Evolutionary conservation across 1,284 basidiomycete species (phyloP).

Genomic region (Tremellales sp.): DNA sequence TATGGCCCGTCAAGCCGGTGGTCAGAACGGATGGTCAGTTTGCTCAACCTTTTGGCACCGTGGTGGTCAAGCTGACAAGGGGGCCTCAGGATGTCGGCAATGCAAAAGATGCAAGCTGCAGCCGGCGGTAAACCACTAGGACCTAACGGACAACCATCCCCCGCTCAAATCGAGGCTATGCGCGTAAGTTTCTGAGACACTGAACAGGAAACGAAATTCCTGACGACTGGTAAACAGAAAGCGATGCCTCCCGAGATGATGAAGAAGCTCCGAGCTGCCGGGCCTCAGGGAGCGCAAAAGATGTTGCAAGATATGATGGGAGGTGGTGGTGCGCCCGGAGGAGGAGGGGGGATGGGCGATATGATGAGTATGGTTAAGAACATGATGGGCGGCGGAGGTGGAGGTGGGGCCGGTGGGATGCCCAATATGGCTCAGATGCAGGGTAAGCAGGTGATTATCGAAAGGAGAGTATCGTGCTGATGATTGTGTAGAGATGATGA

Average conservation of each 20-base stretch:
- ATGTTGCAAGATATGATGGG: slow-evolving; percentile 97
- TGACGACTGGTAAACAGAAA: slow-evolving; percentile 60
- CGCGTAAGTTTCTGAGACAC: slow-evolving; percentile 56
- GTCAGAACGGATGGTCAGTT: slow-evolving; percentile 82
- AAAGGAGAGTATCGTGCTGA: slow-evolving; percentile 5
- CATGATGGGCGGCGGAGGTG: slow-evolving; percentile 47
- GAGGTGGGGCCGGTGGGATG: slow-evolving; percentile 40
- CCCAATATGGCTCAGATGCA: slow-evolving; percentile 51
- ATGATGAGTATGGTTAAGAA: slow-evolving; percentile 57
- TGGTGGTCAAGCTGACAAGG: slow-evolving; percentile 1
- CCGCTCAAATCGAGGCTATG: slow-evolving; percentile 88
- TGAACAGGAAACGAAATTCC: background rate
- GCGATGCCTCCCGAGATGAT: slow-evolving; percentile 85
- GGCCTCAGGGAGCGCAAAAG: slow-evolving; percentile 78
- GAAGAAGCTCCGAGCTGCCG: slow-evolving; percentile 70
- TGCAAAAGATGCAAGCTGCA: slow-evolving; percentile 85
- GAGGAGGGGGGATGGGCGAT: slow-evolving; percentile 56
- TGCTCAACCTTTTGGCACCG: background rate
- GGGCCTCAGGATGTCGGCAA: slow-evolving; percentile 75
- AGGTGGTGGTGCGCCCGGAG: slow-evolving; percentile 48
- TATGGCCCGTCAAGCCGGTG: slow-evolving; percentile 95
- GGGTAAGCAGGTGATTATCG: slow-evolving; percentile 18
- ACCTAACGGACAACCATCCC: slow-evolving; percentile 77
- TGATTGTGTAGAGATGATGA: slow-evolving; percentile 63
- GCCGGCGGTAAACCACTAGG: slow-evolving; percentile 79